A percentile compares a stretch with the other conserved stretches of the same genome.
phyloP scores from a whole-genome alignment of 805 yeast species.

The Candida broadrunensis region DNA sequence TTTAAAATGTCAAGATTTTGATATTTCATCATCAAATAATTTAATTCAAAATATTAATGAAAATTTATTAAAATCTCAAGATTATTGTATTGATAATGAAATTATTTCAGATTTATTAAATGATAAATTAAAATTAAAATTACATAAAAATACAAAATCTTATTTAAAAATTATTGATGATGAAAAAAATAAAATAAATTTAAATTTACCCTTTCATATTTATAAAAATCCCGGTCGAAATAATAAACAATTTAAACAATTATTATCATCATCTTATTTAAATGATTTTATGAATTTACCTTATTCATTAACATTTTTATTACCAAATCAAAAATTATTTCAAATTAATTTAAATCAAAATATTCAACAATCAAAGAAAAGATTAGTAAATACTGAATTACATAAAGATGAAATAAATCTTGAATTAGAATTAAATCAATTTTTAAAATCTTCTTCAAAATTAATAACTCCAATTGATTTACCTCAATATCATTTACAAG shows the following conservation, averaged over 20 bases:
- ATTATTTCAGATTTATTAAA: conserved; percentile 9
- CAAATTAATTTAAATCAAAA: conserved; percentile 17
- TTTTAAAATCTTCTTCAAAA: conserved; percentile 1
- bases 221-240: conserved; percentile 30
- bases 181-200: conserved; percentile 6
- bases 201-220: conserved; percentile 26
- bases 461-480: background rate
- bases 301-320: conserved; percentile 23
- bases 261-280: conserved; percentile 38
- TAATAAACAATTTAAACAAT: conserved; percentile 17
- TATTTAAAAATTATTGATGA: conserved; percentile 26
- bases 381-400: background rate
- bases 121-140: background rate
- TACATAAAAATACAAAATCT: conserved; percentile 5
- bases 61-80: conserved; percentile 5
- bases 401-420: conserved; percentile 9
- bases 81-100: conserved; percentile 23
- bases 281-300: conserved; percentile 42
- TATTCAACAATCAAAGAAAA: background rate
- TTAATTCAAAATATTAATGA: background rate
- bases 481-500: background rate
- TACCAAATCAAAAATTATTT: conserved; percentile 19
- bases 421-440: conserved; percentile 8
- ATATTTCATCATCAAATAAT: conserved; percentile 8
- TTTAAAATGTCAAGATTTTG: conserved; percentile 14